Base-by-base conservation (phyloP, 345 rosid genomes). In the Ceriops decandra region DNA sequence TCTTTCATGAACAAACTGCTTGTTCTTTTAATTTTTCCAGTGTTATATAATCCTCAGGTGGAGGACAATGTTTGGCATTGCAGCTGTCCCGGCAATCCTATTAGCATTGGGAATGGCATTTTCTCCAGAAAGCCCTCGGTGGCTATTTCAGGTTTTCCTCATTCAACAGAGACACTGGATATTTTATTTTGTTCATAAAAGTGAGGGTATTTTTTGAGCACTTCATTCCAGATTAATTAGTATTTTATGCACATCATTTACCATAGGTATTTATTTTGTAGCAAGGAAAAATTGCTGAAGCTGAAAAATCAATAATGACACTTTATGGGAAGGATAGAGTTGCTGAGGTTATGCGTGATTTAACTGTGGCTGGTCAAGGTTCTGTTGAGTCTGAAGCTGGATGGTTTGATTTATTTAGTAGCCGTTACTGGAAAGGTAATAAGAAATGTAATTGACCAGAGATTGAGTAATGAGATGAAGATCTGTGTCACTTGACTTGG, bases 101-200 rank as follows among this genome's bases (percentile, higher is more conserved):
- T 78, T 95, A 82, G 99, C 88, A 15, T 24, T 92, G 63, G 99
- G 99, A 69, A 92, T 90, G 97, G 68, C 80, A 22, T 84, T 92
- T 81, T 86, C 98, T 66, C 99, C 99, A 15, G 99, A 95, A 87
- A 95, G 99, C 75, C 99, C 99, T 19, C 86, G 98, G 80, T 95
- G 99, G 99, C 93, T 95, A 54, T 89, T 79, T 83, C 99, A 95
- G 99, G 97, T 90, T 77, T 62, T 74, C 54, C 64, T 63, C 49
- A 42, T 42, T 42, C 17, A 13, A 13, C 5, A 42, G 49, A 11
- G 15, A 42, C 49, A 11, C 49, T 15, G 5, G 13, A 42, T 5
- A 0, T 2, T 42, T 42, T 13, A 0, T 42, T 42, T 42, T 42
- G 15, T 42, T 13, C 49, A 13, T 13, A 42, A 2, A 17, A 11